These are phyloP conservation scores for Fallopia convolvulus DNA, from an alignment of 148 eudicot species.

Conservation along the genomic window DNA sequence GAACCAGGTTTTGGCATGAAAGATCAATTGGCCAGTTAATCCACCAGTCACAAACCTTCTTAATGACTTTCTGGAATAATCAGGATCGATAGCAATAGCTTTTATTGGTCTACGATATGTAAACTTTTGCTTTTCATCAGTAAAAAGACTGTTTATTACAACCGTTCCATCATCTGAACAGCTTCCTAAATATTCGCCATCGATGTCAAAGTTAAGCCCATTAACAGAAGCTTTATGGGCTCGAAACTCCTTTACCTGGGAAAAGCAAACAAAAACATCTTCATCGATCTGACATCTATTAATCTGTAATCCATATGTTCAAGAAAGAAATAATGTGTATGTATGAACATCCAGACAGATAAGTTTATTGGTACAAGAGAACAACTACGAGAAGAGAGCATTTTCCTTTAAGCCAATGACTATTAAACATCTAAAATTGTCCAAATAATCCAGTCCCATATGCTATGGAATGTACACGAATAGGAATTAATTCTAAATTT, in stretches of 20 bases:
- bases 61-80: constrained; percentile 64
- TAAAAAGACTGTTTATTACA: constrained; percentile 74
- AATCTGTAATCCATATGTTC: not conserved
- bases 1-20: constrained; percentile 76
- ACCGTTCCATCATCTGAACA: constrained; percentile 97
- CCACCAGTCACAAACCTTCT: constrained; percentile 97
- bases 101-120: constrained; percentile 96
- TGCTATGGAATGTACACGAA: not conserved
- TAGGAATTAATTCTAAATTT: not conserved
- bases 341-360: not conserved
- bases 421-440: not conserved
- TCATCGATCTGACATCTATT: not conserved
- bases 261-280: not conserved
- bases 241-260: constrained; percentile 77
- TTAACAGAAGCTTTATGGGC: constrained; percentile 74
- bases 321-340: not conserved
- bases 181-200: constrained; percentile 93
- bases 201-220: constrained; percentile 82
- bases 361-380: not conserved
- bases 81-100: constrained; percentile 92
- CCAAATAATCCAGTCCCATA: not conserved
- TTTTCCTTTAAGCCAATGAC: not conserved
- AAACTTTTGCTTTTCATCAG: constrained; percentile 74
- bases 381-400: not conserved
- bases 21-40: constrained; percentile 76